These are phyloP conservation scores for Stephania cephalantha DNA, from an alignment of 164 flowering plant species.

Conservation along the genomic window DNA sequence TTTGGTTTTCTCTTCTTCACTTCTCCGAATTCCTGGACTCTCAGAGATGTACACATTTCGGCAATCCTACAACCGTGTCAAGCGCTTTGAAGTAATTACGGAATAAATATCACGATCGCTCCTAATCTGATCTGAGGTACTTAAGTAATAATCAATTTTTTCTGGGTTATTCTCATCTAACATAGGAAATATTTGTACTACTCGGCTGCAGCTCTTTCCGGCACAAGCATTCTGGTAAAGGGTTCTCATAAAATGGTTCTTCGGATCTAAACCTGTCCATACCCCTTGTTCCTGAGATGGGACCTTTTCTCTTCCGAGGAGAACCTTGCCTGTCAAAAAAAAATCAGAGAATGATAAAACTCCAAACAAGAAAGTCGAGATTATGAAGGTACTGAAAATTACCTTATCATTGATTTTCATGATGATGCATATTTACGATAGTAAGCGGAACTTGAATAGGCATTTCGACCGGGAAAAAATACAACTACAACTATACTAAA, in stretches of 20 bases:
- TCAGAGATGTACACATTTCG: conserved; percentile 16
- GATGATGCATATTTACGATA: no score
- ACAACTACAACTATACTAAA: no score
- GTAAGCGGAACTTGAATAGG: no score
- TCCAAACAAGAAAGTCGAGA: neutral
- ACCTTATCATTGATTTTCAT: no score
- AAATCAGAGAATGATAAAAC: neutral
- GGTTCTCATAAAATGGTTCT: conserved; percentile 90
- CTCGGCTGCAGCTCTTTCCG: conserved; percentile 22
- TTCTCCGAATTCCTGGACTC: conserved; percentile 6
- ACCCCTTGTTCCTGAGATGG: conserved; percentile 88
- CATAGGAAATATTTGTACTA: conserved; percentile 19
- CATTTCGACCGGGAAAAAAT: no score
- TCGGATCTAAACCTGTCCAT: conserved; percentile 88
- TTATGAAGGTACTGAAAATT: no score
- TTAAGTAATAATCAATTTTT: conserved; percentile 8
- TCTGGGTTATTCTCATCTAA: neutral
- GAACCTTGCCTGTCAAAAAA: conserved; percentile 74
- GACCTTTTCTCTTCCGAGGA: conserved; percentile 90
- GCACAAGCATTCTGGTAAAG: conserved; percentile 92
- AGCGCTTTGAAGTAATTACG: conserved; percentile 5
- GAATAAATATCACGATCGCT: neutral
- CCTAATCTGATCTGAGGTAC: neutral
- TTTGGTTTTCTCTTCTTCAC: neutral
- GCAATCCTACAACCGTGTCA: conserved; percentile 1